Percentiles rank a stretch among this genome's conserved stretches.
Evolutionary conservation across 2,329 filamentous ascomycete species (phyloP).

Genomic region (Ciborinia camelliae): DNA sequence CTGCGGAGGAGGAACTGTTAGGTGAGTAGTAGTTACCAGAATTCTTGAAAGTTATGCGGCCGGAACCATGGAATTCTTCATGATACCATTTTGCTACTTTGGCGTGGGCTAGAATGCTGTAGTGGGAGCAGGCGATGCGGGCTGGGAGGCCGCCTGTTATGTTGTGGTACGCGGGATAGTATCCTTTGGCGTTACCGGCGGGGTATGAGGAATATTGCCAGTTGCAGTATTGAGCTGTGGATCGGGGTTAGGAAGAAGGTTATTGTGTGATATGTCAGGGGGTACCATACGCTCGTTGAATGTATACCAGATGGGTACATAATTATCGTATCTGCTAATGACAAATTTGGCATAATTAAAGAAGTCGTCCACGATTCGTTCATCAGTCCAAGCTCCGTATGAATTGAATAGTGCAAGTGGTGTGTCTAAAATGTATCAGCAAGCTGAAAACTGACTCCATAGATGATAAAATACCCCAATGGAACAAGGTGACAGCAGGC

Average conservation of each 20-base stretch:
- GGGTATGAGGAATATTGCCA: conserved; percentile 47
- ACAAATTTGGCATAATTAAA: conserved; percentile 52
- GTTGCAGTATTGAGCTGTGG: conserved; percentile 44
- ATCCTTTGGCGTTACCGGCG: conserved; percentile 39
- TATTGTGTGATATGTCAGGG: not conserved
- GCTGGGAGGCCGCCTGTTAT: conserved; percentile 41
- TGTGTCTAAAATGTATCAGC: conserved; percentile 25
- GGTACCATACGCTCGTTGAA: conserved; percentile 49
- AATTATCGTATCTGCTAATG: conserved; percentile 50
- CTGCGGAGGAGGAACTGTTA: conserved; percentile 37
- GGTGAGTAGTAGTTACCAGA: conserved; percentile 46
- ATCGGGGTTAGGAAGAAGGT: conserved; percentile 23
- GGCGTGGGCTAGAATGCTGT: conserved; percentile 48
- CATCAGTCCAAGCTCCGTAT: conserved; percentile 46
- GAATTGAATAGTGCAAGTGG: conserved; percentile 41
- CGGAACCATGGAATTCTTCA: conserved; percentile 49
- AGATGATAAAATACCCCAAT: conserved; percentile 31
- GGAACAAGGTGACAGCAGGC: conserved; percentile 48
- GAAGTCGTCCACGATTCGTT: conserved; percentile 49
- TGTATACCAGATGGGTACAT: conserved; percentile 52
- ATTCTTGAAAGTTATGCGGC: conserved; percentile 49
- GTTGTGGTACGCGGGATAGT: conserved; percentile 45
- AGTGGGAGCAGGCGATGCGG: conserved; percentile 45
- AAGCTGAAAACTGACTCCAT: not conserved
- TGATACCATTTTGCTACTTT: conserved; percentile 52